Evolutionary conservation across 2,329 filamentous ascomycete species (phyloP).

Genomic region (Macrophomina phaseolina): DNA sequence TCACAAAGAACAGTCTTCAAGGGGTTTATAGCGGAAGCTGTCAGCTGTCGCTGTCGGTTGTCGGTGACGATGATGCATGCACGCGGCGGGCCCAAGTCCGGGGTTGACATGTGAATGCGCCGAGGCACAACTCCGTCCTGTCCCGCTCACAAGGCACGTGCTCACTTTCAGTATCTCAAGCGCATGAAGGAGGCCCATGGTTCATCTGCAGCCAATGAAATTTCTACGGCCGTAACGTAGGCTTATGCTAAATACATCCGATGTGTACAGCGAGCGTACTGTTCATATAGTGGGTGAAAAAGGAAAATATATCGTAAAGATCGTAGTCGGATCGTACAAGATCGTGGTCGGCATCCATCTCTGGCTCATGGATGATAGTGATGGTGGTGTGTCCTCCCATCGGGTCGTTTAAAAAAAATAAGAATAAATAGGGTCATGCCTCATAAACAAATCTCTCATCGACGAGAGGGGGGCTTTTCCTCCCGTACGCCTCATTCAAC

Average conservation of each 20-base stretch:
- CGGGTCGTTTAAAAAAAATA: constrained; percentile 11
- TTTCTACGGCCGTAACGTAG: constrained; percentile 18
- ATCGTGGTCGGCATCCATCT: constrained; percentile 26
- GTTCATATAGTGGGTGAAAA: background rate
- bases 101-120: constrained; percentile 27
- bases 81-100: constrained; percentile 23
- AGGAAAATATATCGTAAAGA: constrained; percentile 15
- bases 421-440: background rate
- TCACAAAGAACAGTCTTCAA: background rate
- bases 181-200: background rate
- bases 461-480: constrained; percentile 18
- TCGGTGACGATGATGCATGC: constrained; percentile 22
- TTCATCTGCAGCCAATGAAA: constrained; percentile 11
- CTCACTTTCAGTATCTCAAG: background rate
- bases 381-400: constrained; percentile 11
- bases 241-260: constrained; percentile 7
- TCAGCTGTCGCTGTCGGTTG: constrained; percentile 17
- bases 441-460: constrained; percentile 19
- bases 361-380: constrained; percentile 24
- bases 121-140: constrained; percentile 13
- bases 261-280: constrained; percentile 14
- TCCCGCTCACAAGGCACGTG: constrained; percentile 8
- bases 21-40: constrained; percentile 22
- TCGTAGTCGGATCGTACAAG: constrained; percentile 18
- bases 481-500: constrained; percentile 23